Base-by-base conservation (phyloP, 2,329 filamentous ascomycete genomes). In the Colletotrichum noveboracense region DNA sequence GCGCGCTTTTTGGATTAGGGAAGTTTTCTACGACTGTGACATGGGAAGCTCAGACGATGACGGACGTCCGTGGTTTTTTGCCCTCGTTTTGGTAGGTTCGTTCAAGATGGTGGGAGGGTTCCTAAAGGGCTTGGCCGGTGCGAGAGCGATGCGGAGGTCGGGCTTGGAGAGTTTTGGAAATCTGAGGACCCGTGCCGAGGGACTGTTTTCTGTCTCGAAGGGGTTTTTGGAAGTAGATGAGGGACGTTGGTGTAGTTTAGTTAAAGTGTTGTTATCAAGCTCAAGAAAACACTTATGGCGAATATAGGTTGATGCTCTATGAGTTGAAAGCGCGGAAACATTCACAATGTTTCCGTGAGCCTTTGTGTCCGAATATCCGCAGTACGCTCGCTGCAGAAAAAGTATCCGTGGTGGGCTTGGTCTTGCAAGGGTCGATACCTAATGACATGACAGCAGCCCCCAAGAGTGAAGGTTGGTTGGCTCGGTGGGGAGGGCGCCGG, bases 11-110 rank as follows among this genome's bases (percentile, higher is more conserved):
- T 48, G 18, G 18, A 12, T n/a, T 38, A 8, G 24, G 69, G 32
- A 71, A 67, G 21, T 24, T 10, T 26, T 4, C 9, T 73, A 9
- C 36, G 55, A 30, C 36, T 70, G 56, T 56, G 58, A 62, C 71
- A 28, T 14, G 21, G 56, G 24, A n/a, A 62, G 69, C 73, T 68
- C 62, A 48, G 64, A 30, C 36, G 48, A 26, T 32, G 64, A 76
- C 70, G 70, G 74, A 76, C 64, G 64, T 65, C 64, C 68, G 68
- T 71, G 68, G 68, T 56, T 65, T 9, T 36, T 36, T 16, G 34
- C 43, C 43, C n/a, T 48, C 43, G 43, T 48, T 48, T 48, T 21
- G 43, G 43, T 21, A 52, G 43, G n/a, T 52, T 52, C 12, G 43
- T 52, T 21, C n/a, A 52, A 52, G 43, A 3, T 52, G 43, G 58